phyloP scores from a whole-genome alignment of 163 green algal species.

The Scenedesmus sp. region DNA sequence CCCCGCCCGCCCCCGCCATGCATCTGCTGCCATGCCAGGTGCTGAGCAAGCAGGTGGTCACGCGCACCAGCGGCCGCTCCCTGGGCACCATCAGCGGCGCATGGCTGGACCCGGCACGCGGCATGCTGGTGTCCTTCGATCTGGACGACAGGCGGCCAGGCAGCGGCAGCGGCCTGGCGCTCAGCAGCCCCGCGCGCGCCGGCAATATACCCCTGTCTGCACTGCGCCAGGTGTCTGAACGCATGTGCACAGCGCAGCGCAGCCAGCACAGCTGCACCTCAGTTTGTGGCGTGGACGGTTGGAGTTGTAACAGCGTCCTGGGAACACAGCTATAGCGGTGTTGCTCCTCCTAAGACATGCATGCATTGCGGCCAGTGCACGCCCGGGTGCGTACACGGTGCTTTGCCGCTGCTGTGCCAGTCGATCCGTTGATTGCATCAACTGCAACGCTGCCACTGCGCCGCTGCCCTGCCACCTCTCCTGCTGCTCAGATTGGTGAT shows the following conservation, averaged over 20 bases:
- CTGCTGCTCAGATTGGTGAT: conserved; percentile 72
- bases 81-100: conserved; percentile 74
- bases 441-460: not conserved
- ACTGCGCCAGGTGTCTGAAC: conserved; percentile 53
- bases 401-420: not conserved
- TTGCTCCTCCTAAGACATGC: not conserved
- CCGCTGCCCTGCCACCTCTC: not conserved
- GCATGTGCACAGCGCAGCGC: too few species aligned
- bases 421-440: not conserved
- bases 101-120: conserved; percentile 71
- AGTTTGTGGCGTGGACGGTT: not conserved
- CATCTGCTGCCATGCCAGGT: conserved; percentile 45
- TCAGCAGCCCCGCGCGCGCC: conserved; percentile 14
- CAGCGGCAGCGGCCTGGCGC: not conserved
- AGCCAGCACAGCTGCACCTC: too few species aligned
- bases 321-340: too few species aligned
- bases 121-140: conserved; percentile 75
- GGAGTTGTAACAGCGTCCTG: not conserved
- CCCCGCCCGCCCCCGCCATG: too few species aligned
- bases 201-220: conserved; percentile 70
- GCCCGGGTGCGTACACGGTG: conserved; percentile 45
- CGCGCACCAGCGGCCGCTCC: conserved; percentile 66
- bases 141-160: conserved; percentile 64
- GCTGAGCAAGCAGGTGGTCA: conserved; percentile 79
- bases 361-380: not conserved